phyloP scores from a whole-genome alignment of 352 stramenopile genomes.

The Pythium coloratum region DNA sequence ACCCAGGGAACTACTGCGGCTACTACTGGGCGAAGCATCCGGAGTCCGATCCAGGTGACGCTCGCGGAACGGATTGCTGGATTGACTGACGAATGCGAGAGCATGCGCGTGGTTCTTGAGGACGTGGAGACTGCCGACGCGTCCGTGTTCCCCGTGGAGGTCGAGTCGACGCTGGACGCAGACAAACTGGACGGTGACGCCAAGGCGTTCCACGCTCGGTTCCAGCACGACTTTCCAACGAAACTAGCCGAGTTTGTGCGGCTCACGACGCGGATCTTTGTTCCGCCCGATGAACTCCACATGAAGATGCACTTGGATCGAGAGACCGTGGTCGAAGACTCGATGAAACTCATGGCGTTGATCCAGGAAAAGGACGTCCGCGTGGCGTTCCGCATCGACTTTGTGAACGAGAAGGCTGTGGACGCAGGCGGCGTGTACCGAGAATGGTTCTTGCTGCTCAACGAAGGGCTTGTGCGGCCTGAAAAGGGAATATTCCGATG shows the following conservation, averaged over 20 bases:
- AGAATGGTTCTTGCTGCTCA: conserved; percentile 65
- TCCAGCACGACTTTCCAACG: conserved; percentile 31
- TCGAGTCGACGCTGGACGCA: conserved; percentile 10
- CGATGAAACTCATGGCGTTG: conserved; percentile 24
- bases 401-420: conserved; percentile 51
- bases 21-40: too few relatives aligned
- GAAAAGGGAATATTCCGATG: conserved; percentile 27
- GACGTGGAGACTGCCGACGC: conserved; percentile 14
- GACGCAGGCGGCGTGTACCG: conserved; percentile 67
- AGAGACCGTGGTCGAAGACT: conserved; percentile 20
- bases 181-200: conserved; percentile 40
- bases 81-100: conserved; percentile 8
- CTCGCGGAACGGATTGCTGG: conserved; percentile 18
- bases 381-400: conserved; percentile 49
- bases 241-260: conserved; percentile 37
- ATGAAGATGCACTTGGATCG: conserved; percentile 25
- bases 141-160: conserved; percentile 1
- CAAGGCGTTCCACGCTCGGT: conserved; percentile 17
- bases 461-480: conserved; percentile 26
- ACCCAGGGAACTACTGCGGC: too few relatives aligned
- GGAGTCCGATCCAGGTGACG: conserved; percentile 15
- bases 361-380: conserved; percentile 29
- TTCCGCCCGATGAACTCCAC: conserved; percentile 30
- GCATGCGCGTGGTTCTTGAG: conserved; percentile 18
- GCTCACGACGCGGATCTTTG: conserved; percentile 36